Percentiles rank a stretch among this genome's conserved stretches.
Evolutionary conservation across 352 stramenopile species (phyloP).

Genomic region (Globisporangium emineosum): DNA sequence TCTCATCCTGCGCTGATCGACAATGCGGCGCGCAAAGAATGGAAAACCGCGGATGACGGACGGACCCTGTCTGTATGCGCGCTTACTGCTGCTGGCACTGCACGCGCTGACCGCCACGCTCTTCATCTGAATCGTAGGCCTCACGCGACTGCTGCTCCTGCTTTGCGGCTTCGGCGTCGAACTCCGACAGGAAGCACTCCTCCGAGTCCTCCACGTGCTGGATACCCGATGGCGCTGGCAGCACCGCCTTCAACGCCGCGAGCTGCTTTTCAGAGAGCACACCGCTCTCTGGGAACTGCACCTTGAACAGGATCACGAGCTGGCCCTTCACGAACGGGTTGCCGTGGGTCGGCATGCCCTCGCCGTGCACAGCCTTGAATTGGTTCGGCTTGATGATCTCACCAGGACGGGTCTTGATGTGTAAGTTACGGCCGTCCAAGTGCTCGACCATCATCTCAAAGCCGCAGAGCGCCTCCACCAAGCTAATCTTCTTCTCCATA

Average conservation of each 20-base stretch:
- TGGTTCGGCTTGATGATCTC: slow-evolving; percentile 93
- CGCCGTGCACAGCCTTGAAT: slow-evolving; percentile 93
- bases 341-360: slow-evolving; percentile 97
- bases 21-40: not conserved
- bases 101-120: slow-evolving; percentile 88
- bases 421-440: slow-evolving; percentile 89
- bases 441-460: slow-evolving; percentile 92
- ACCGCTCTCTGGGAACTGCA: slow-evolving; percentile 94
- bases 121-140: slow-evolving; percentile 92
- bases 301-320: slow-evolving; percentile 97
- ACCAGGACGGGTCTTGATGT: slow-evolving; percentile 91
- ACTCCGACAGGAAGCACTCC: slow-evolving; percentile 89
- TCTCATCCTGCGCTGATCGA: not conserved
- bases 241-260: slow-evolving; percentile 55
- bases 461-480: slow-evolving; percentile 93
- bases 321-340: slow-evolving; percentile 98
- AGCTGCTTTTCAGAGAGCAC: slow-evolving; percentile 85
- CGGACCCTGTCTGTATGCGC: not conserved
- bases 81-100: slow-evolving; percentile 90
- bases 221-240: slow-evolving; percentile 54
- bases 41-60: not conserved
- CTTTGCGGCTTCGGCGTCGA: slow-evolving; percentile 90
- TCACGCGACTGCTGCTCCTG: slow-evolving; percentile 67
- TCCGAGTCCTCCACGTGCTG: slow-evolving; percentile 51
- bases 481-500: slow-evolving; percentile 93